Conservation (phyloP, 768 basidiomycete species). For the Crepidotus variabilis region DNA sequence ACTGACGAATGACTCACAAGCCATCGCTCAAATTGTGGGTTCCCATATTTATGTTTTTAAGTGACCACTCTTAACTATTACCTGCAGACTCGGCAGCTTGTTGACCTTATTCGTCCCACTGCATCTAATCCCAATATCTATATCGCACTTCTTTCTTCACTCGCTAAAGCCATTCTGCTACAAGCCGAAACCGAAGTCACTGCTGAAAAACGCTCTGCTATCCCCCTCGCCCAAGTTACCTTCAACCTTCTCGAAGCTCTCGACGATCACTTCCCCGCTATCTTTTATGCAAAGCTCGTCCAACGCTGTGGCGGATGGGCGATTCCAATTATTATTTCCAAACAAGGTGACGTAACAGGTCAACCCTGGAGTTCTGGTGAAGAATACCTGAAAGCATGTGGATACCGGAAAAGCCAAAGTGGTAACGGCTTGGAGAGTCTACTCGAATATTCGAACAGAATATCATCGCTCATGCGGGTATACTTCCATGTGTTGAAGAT, state of each 20-base stretch:
- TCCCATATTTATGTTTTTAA: slow-evolving; percentile 6
- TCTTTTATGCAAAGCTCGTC: slow-evolving; percentile 82
- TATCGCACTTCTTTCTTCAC: slow-evolving; percentile 76
- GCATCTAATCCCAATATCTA: slow-evolving; percentile 48
- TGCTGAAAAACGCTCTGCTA: slow-evolving; percentile 81
- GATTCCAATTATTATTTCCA: slow-evolving; percentile 60
- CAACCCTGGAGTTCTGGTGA: slow-evolving; percentile 37
- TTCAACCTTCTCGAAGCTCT: slow-evolving; percentile 61
- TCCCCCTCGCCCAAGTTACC: slow-evolving; percentile 76
- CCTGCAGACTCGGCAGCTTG: slow-evolving; percentile 35
- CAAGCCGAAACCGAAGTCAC: slow-evolving; percentile 94
- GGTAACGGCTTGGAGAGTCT: slow-evolving; percentile 46
- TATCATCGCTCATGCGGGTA: slow-evolving; percentile 80
- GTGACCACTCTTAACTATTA: slow-evolving; percentile 1
- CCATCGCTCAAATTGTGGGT: slow-evolving; percentile 66
- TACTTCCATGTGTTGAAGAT: slow-evolving; percentile 73
- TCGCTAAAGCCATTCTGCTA: slow-evolving; percentile 81
- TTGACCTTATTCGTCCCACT: slow-evolving; percentile 30
- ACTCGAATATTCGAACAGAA: slow-evolving; percentile 60
- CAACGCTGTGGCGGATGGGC: slow-evolving; percentile 90
- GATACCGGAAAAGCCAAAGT: slow-evolving; percentile 42
- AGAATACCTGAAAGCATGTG: slow-evolving; percentile 48
- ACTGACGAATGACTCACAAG: slow-evolving; percentile 63
- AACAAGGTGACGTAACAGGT: slow-evolving; percentile 42
- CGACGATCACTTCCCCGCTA: slow-evolving; percentile 53